Evolutionary conservation across 2,329 filamentous ascomycete species (phyloP).

Genomic region (Alternaria angustiovoidea): DNA sequence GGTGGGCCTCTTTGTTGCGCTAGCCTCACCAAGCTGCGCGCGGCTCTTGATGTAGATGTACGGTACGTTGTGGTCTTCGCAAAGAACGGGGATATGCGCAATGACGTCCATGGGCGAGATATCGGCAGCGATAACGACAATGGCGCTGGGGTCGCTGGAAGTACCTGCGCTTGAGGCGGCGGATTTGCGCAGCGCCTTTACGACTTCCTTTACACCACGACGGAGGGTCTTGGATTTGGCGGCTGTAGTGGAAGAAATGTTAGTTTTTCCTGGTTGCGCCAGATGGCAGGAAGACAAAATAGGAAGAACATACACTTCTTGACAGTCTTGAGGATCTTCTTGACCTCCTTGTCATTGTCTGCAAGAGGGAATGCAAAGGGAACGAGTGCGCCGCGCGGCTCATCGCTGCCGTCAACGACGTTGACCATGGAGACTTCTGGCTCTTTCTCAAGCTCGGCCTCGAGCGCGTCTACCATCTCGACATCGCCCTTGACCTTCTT

Average conservation of each 20-base stretch:
- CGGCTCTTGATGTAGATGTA: conserved; percentile 95
- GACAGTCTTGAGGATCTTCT: conserved; percentile 71
- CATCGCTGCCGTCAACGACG: conserved; percentile 55
- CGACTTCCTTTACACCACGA: conserved; percentile 98
- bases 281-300: conserved; percentile 3
- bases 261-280: conserved; percentile 7
- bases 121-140: conserved; percentile 94
- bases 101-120: conserved; percentile 99
- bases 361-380: conserved; percentile 84
- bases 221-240: conserved; percentile 96
- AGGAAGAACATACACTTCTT: conserved; percentile 62
- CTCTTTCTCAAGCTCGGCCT: conserved; percentile 66
- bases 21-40: conserved; percentile 91
- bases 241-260: conserved; percentile 62
- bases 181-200: conserved; percentile 97
- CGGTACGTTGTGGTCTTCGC: conserved; percentile 96
- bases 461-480: conserved; percentile 65
- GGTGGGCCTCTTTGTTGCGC: conserved; percentile 93
- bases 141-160: conserved; percentile 66
- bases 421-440: conserved; percentile 61
- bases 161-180: conserved; percentile 70
- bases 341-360: conserved; percentile 73
- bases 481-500: conserved; percentile 72
- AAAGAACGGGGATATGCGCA: conserved; percentile 95
- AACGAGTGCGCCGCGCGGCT: conserved; percentile 67